Base-by-base conservation (phyloP, 768 basidiomycete species). In the Cyclocybe cylindracea region DNA sequence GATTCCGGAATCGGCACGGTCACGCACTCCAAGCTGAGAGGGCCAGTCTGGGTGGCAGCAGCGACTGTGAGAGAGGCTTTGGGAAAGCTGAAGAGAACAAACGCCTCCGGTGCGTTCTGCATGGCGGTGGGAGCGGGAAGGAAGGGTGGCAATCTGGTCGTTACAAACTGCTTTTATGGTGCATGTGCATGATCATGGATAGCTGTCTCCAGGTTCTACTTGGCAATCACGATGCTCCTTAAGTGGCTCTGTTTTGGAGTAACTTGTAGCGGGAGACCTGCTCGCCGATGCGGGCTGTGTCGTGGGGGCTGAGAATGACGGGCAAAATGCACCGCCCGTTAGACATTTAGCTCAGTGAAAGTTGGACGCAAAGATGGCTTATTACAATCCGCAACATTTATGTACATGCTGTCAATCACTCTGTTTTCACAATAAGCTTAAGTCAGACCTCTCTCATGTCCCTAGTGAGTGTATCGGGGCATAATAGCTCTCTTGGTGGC, bases 21-120 rank as follows among this genome's bases (percentile, higher is more conserved):
- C 32, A 89, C 78, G 62, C 85, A 88, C 66, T 88, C 80, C 43
- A 89, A 72, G 24, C 73, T 73, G 51, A 84, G 75, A 13, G 59
- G 53, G 19, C 85, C 85, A 8, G 68, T 66, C 34, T 78, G 68
- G 46, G 58, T 62, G 14, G 41, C 51, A 10, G 64, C 68, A 2
- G 65, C 58, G 2, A 69, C 66, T 0, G 66, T 61, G 13, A 87
- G 60, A 1, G 71, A 70, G n/a, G 76, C 75, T 51, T 79, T 70
- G 2, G 76, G 73, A 9, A 88, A 68, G 7, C 68, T 78, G 44
- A 87, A 68, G 16, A 88, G 76, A 18, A 78, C 62, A 63, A 85
- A 86, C 1, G 79, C 83, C 51, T 84, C 77, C 31, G 77, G 74
- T 37, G 32, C 14, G 46, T 24, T 37, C 33, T 53, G 34, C 51